Evolutionary conservation across 2,329 filamentous ascomycete genomes (phyloP).

Genomic region (Colletotrichum tamarilloi): DNA sequence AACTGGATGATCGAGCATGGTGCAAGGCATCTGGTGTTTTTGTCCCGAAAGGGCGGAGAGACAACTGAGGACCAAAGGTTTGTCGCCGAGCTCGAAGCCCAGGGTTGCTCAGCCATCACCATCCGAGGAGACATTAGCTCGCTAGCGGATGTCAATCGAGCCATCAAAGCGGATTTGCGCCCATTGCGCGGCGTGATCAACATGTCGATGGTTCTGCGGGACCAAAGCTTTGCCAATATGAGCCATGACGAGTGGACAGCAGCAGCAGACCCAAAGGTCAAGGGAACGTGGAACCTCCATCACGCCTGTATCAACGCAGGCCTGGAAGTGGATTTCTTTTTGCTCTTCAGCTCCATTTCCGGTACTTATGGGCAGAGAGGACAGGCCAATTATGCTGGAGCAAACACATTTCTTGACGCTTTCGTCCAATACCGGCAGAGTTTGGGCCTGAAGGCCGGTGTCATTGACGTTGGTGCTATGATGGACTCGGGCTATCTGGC

Average conservation of each 20-base stretch:
- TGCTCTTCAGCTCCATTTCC: slow-evolving; percentile 42
- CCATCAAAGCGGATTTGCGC: slow-evolving; percentile 37
- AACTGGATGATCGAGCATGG: slow-evolving; percentile 41
- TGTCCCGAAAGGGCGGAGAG: slow-evolving; percentile 27
- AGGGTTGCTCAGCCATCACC: neutral
- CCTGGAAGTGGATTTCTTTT: slow-evolving; percentile 44
- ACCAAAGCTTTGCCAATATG: slow-evolving; percentile 44
- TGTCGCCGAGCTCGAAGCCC: slow-evolving; percentile 1
- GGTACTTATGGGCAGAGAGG: slow-evolving; percentile 45
- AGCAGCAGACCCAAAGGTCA: slow-evolving; percentile 44
- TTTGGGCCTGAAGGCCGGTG: slow-evolving; percentile 48
- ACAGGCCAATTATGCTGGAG: slow-evolving; percentile 53
- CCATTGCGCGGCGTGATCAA: slow-evolving; percentile 53
- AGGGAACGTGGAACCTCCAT: slow-evolving; percentile 50
- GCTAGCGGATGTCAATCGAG: slow-evolving; percentile 41
- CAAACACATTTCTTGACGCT: slow-evolving; percentile 53
- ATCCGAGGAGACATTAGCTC: neutral
- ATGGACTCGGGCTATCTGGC: slow-evolving; percentile 50
- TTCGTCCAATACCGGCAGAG: slow-evolving; percentile 49
- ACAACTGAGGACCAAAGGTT: neutral
- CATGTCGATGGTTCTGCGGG: slow-evolving; percentile 48
- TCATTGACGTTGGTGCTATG: slow-evolving; percentile 50
- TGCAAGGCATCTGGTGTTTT: slow-evolving; percentile 32
- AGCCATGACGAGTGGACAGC: slow-evolving; percentile 43
- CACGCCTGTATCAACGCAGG: slow-evolving; percentile 38